Conservation (phyloP, 2,329 filamentous ascomycete species). For the Epichloe uncinata region DNA sequence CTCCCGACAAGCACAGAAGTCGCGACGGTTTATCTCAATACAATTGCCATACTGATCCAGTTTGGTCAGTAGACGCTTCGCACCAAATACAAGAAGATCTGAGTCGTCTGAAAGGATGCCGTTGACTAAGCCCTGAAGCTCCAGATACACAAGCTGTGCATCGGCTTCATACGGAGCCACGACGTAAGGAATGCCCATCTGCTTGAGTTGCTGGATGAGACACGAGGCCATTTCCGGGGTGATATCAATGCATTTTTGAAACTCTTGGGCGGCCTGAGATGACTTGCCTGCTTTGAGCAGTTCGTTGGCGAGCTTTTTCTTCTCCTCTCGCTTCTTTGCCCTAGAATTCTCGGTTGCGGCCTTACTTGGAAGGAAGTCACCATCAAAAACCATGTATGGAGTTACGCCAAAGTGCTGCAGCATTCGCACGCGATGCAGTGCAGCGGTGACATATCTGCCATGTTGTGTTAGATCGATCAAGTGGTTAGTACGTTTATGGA, state of each 20-base stretch:
- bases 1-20: conserved; percentile 81
- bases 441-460: conserved; percentile 72
- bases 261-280: conserved; percentile 66
- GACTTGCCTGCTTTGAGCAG: conserved; percentile 70
- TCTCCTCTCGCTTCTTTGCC: conserved; percentile 61
- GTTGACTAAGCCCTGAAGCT: conserved; percentile 67
- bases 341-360: conserved; percentile 71
- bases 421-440: conserved; percentile 86
- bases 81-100: conserved; percentile 88
- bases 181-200: conserved; percentile 65
- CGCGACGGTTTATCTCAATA: conserved; percentile 76
- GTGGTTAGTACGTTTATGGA: neutral
- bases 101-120: conserved; percentile 95
- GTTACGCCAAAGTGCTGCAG: conserved; percentile 82
- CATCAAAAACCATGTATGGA: conserved; percentile 95
- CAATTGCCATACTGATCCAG: conserved; percentile 89
- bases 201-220: conserved; percentile 84
- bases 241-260: conserved; percentile 91
- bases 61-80: conserved; percentile 82
- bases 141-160: conserved; percentile 89
- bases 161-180: conserved; percentile 97
- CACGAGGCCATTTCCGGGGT: conserved; percentile 91
- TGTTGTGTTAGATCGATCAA: conserved; percentile 1
- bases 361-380: conserved; percentile 90
- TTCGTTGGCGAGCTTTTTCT: conserved; percentile 61